Base-by-base conservation (phyloP, 2,329 filamentous ascomycete species). In the Ophiostoma sp. region DNA sequence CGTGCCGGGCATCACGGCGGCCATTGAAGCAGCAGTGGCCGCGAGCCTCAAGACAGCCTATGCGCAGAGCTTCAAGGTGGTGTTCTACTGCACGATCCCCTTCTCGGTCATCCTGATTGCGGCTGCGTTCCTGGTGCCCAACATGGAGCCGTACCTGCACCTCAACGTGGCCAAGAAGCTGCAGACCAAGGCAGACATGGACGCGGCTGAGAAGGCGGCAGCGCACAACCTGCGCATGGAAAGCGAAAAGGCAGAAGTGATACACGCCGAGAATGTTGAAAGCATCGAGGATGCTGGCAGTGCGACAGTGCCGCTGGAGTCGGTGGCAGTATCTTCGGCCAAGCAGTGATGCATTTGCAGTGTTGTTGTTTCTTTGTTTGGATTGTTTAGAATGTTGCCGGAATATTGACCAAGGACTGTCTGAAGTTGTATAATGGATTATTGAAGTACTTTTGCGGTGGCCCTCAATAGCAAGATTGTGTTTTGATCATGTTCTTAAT, bases 161-260 rank as follows among this genome's bases (percentile, higher is more conserved):
- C 76, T 79, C 68, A 79, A 82, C 68, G 81, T 83, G 17, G 80
- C 81, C 15, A 81, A 81, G 76, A 80, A 78, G 72, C 76, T 83
- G 67, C 79, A 81, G 73, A 73, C 69, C 31, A 41, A 33, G 20
- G 35, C 36, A 6, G 68, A 71, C 68, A 67, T 69, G n/a, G 20
- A 17, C 17, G 67, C 69, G 5, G 67, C 67, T 31, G 68, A 68
- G 3, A 41, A 41, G 31, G 39, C 48, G 17, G 65, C 52, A 23
- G 52, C 52, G 23, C 52, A 57, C 52, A 57, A 57, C 52, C n/a
- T 57, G 52, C 52, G 52, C 8, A 33, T 64, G 17, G 70, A 66
- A 33, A 52, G 48, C 41, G 68, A 64, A 10, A 69, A 69, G 54
- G 68, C 64, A 11, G n/a, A 23, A n/a, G 52, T 27, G 23, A 11